Conservation (phyloP, 805 yeast genomes). For the Candida palmyrensis region DNA sequence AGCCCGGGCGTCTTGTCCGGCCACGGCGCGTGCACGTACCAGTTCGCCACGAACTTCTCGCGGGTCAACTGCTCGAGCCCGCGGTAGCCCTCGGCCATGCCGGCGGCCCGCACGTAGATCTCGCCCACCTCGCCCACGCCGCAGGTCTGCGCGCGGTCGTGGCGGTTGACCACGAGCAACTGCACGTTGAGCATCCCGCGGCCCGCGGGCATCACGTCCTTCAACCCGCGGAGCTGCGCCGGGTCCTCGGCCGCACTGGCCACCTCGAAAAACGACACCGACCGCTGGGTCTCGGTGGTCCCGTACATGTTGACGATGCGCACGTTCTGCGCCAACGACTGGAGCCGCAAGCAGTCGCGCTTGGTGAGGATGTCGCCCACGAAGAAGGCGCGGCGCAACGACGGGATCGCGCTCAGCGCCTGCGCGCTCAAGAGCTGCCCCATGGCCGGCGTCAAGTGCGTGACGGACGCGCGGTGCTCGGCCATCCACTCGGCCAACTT, state of each 20-base stretch:
- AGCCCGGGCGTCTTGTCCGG: conserved; percentile 45
- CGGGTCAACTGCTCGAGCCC: conserved; percentile 84
- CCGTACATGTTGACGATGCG: conserved; percentile 97
- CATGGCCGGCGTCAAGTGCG: conserved; percentile 99
- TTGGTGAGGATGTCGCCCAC: conserved; percentile 97
- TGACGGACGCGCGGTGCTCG: conserved; percentile 83
- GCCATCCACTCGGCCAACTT: conserved; percentile 97
- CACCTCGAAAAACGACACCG: conserved; percentile 92
- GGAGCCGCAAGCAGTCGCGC: conserved; percentile 92
- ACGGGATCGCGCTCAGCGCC: conserved; percentile 81
- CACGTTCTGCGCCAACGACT: conserved; percentile 85
- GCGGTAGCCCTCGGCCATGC: conserved; percentile 94
- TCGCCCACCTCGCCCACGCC: conserved; percentile 99
- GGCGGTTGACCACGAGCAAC: conserved; percentile 84
- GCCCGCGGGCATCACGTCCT: conserved; percentile 98
- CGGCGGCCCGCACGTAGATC: conserved; percentile 96
- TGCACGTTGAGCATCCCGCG: conserved; percentile 96
- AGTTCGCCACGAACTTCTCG: conserved; percentile 82
- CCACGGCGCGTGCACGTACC: conserved; percentile 81
- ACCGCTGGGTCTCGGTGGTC: conserved; percentile 98
- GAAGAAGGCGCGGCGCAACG: conserved; percentile 92
- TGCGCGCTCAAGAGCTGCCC: conserved; percentile 96
- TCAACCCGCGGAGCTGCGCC: conserved; percentile 71
- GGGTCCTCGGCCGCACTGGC: conserved; percentile 67
- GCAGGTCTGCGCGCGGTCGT: conserved; percentile 84